phyloP scores from a whole-genome alignment of 1,284 basidiomycete species.

The Tremellales sp. region DNA sequence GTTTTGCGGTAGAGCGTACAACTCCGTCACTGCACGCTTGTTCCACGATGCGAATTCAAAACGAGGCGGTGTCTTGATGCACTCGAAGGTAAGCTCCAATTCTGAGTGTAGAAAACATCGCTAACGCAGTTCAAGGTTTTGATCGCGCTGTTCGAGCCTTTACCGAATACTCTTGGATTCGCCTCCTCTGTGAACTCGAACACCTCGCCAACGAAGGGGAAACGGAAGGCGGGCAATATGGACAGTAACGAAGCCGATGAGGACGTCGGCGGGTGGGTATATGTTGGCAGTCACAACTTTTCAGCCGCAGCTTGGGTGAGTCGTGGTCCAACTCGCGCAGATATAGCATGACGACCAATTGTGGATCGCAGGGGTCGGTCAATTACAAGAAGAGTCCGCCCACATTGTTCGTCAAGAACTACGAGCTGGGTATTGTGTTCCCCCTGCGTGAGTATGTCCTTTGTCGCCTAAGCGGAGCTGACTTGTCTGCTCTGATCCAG shows the following conservation, averaged over 20 bases:
- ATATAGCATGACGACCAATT: neutral
- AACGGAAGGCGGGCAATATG: constrained; percentile 34
- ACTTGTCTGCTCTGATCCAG: constrained; percentile 11
- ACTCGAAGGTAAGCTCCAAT: constrained; percentile 40
- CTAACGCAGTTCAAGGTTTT: constrained; percentile 29
- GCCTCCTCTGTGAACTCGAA: neutral
- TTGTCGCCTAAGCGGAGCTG: neutral
- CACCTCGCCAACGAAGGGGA: constrained; percentile 15
- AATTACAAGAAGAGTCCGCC: constrained; percentile 37
- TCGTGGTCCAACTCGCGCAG: neutral
- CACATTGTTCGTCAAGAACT: constrained; percentile 35
- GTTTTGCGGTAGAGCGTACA: constrained; percentile 41
- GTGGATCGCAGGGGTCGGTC: constrained; percentile 29
- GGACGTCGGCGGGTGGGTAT: constrained; percentile 42
- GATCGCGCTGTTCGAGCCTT: constrained; percentile 38
- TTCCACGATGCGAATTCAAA: constrained; percentile 48
- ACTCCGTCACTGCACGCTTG: constrained; percentile 22
- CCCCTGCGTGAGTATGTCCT: constrained; percentile 34
- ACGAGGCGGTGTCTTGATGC: constrained; percentile 46
- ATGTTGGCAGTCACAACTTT: constrained; percentile 47
- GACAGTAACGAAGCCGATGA: constrained; percentile 7
- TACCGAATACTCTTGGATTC: constrained; percentile 16
- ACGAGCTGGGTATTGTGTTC: constrained; percentile 47
- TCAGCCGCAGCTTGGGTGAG: constrained; percentile 44
- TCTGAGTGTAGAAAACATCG: neutral